Percentiles rank a stretch among this genome's conserved stretches.
Evolutionary conservation across 495 filamentous ascomycete species (phyloP).

Genomic region (Podospora sp.): DNA sequence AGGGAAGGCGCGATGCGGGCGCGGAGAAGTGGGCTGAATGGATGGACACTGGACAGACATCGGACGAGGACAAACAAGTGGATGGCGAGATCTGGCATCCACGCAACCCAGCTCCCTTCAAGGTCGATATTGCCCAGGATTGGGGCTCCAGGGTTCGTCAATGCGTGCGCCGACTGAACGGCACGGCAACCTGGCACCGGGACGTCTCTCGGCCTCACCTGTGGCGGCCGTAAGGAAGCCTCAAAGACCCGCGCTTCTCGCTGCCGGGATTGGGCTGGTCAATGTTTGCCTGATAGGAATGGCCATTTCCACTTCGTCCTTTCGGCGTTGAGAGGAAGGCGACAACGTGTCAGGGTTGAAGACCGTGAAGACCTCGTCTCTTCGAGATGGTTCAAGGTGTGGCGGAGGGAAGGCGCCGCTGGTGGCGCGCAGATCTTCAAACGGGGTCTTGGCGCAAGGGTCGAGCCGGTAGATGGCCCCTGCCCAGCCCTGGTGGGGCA

Average conservation of each 20-base stretch:
- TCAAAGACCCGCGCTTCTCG: not conserved
- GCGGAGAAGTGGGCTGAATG: not conserved
- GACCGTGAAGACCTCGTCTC: not conserved
- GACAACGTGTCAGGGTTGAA: not conserved
- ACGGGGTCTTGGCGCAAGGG: conserved; percentile 12
- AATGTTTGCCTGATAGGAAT: not conserved
- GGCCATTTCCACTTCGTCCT: not conserved
- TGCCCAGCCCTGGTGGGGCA: not conserved
- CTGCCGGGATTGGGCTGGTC: not conserved
- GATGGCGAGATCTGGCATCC: conserved; percentile 15
- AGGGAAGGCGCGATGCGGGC: conserved; percentile 1
- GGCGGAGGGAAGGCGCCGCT: conserved; percentile 5
- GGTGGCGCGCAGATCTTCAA: conserved; percentile 14
- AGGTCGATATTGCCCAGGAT: not conserved
- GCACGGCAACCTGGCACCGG: not conserved
- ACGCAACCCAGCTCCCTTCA: conserved; percentile 1
- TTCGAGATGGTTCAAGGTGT: conserved; percentile 12
- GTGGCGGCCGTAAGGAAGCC: not conserved
- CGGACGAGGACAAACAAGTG: conserved; percentile 17
- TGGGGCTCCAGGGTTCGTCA: conserved; percentile 18
- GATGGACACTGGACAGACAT: conserved; percentile 16
- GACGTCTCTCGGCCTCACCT: conserved; percentile 6
- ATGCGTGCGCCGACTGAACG: conserved; percentile 18
- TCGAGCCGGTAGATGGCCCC: conserved; percentile 6
- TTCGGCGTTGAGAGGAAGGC: not conserved